These are phyloP conservation scores for Gossypium turneri DNA, from an alignment of 345 rosid species.

Conservation along the genomic window DNA sequence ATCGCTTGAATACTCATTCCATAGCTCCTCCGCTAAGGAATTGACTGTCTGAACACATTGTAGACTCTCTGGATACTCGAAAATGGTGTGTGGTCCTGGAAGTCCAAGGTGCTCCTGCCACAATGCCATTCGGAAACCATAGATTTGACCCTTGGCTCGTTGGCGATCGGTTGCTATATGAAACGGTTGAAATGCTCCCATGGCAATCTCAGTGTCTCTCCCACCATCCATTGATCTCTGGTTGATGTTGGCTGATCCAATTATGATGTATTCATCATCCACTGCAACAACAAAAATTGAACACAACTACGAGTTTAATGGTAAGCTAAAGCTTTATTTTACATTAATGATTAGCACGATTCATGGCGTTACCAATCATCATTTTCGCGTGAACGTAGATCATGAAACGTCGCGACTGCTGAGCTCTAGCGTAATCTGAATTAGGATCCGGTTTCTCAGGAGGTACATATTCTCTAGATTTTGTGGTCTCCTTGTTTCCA, in stretches of 20 bases:
- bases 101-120: constrained; percentile 17
- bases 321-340: not conserved
- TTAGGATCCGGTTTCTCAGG: not conserved
- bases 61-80: not conserved
- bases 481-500: constrained; percentile 14
- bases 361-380: constrained; percentile 13
- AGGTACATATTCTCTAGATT: not conserved
- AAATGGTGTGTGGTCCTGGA: not conserved
- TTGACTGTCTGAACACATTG: constrained; percentile 13
- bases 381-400: constrained; percentile 21
- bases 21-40: not conserved
- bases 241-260: constrained; percentile 21
- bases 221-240: constrained; percentile 25
- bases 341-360: not conserved
- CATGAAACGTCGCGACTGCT: constrained; percentile 19
- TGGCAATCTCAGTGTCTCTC: constrained; percentile 19
- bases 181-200: constrained; percentile 19
- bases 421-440: constrained; percentile 17
- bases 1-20: constrained; percentile 3
- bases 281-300: constrained; percentile 1
- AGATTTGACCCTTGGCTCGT: constrained; percentile 15
- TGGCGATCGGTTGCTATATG: not conserved
- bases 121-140: constrained; percentile 12
- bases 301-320: not conserved
- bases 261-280: constrained; percentile 21